Conservation (phyloP, 345 rosid species). For the Eucalyptus albens region DNA sequence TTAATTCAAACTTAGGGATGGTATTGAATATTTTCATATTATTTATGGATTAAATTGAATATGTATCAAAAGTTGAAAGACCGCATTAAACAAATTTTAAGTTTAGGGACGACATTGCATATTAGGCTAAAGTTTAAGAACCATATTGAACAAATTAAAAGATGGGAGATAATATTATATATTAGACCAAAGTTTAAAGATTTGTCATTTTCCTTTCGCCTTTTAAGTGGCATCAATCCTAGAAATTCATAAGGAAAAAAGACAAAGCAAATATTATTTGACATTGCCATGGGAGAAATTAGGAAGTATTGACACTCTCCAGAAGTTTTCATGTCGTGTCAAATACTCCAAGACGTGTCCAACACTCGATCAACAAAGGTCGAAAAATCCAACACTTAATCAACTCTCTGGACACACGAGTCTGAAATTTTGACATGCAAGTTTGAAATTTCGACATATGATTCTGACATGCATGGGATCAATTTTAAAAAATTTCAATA, state of each 20-base stretch:
- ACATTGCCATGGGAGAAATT: neutral
- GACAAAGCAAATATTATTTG: neutral
- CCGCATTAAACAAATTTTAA: neutral
- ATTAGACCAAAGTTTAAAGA: neutral
- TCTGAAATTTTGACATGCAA: rapidly evolving
- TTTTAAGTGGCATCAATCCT: neutral
- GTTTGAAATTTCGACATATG: no score
- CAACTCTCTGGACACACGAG: rapidly evolving
- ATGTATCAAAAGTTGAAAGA: rapidly evolving
- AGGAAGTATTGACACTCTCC: no score
- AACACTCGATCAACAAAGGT: no score
- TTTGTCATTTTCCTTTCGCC: neutral
- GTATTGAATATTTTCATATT: no score
- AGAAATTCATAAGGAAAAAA: neutral
- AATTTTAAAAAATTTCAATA: no score
- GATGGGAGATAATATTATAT: no score
- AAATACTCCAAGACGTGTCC: no score
- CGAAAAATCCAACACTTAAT: rapidly evolving
- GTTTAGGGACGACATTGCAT: neutral
- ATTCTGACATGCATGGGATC: no score
- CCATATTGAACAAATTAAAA: no score
- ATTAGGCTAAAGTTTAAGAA: neutral
- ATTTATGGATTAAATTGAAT: no score
- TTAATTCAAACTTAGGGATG: neutral
- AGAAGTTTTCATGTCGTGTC: rapidly evolving